Percentiles rank a stretch among this genome's conserved stretches.
phyloP scores from a whole-genome alignment of 176 grass and related monocot genomes.

The Musa troglodytarum region DNA sequence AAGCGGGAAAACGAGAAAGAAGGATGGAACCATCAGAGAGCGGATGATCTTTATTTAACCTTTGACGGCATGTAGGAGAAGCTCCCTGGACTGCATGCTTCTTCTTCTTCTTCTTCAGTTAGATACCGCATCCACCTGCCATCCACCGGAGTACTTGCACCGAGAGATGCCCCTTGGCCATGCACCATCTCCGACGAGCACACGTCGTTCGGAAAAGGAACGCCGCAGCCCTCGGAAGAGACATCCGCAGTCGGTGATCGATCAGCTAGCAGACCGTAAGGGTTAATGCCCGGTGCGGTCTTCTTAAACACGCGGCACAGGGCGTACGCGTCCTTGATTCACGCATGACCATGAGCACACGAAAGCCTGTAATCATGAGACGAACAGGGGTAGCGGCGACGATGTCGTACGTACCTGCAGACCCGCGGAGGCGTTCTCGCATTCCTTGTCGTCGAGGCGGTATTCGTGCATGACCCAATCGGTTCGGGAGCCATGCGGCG shows the following conservation, averaged over 20 bases:
- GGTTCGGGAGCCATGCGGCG: slow-evolving; percentile 84
- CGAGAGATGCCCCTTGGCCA: slow-evolving; percentile 9
- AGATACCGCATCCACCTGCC: slow-evolving; percentile 65
- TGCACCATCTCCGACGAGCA: neutral
- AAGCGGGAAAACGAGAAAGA: too few species aligned
- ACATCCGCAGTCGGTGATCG: slow-evolving; percentile 41
- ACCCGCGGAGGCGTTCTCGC: slow-evolving; percentile 52
- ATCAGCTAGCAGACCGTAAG: slow-evolving; percentile 22
- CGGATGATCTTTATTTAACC: slow-evolving; percentile 35
- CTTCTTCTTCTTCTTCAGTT: slow-evolving; percentile 59
- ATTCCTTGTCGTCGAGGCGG: slow-evolving; percentile 90
- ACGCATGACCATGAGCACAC: neutral
- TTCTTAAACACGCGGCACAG: slow-evolving; percentile 96
- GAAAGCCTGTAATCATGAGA: too few species aligned
- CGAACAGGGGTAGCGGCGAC: too few species aligned
- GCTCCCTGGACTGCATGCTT: slow-evolving; percentile 31
- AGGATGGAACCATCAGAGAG: too few species aligned
- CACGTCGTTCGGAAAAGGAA: too few species aligned
- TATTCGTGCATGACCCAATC: slow-evolving; percentile 99
- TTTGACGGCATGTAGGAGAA: slow-evolving; percentile 70
- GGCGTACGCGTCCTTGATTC: slow-evolving; percentile 72
- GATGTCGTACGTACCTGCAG: slow-evolving; percentile 49
- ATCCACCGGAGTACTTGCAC: slow-evolving; percentile 23
- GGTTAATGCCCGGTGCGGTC: slow-evolving; percentile 58
- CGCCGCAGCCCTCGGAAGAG: slow-evolving; percentile 41